phyloP scores from a whole-genome alignment of 768 basidiomycete species.

The Jaapia argillacea region DNA sequence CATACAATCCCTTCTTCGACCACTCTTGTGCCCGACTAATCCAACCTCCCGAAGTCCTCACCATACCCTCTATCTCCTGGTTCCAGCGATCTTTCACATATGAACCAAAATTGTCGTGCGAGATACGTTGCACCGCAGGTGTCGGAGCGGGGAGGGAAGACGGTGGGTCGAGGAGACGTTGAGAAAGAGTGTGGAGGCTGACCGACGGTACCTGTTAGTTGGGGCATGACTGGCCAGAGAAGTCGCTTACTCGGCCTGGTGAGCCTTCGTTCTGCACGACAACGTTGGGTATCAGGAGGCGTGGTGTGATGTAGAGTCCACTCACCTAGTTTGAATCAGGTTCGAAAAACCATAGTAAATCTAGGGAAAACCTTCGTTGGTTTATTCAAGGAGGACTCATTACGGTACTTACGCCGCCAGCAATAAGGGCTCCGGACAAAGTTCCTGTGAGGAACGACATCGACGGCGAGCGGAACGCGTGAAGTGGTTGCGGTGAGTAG shows the following conservation, averaged over 20 bases:
- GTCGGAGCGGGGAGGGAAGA: constrained; percentile 10
- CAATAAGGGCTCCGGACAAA: constrained; percentile 7
- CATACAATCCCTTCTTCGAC: constrained; percentile 14
- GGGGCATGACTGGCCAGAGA: not conserved
- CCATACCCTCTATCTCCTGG: constrained; percentile 15
- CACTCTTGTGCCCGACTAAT: constrained; percentile 13
- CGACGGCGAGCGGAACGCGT: no score
- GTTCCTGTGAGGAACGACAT: constrained; percentile 10
- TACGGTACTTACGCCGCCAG: constrained; percentile 7
- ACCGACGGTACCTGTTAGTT: not conserved
- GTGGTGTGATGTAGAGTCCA: not conserved
- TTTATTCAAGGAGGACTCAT: not conserved
- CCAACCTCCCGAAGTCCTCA: constrained; percentile 11
- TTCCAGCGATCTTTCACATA: constrained; percentile 19
- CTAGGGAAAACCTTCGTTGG: constrained; percentile 4
- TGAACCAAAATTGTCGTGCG: constrained; percentile 13
- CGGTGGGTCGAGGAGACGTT: constrained; percentile 13
- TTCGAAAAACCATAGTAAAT: constrained; percentile 19
- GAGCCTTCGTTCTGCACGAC: constrained; percentile 12
- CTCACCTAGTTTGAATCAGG: constrained; percentile 16
- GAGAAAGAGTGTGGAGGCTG: constrained; percentile 14
- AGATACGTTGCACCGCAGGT: constrained; percentile 15
- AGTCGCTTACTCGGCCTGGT: constrained; percentile 13
- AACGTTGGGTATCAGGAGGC: not conserved
- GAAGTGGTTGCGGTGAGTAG: no score